Evolutionary conservation across 2,329 filamentous ascomycete species (phyloP).

Genomic region (Neofusicoccum umdonicola): DNA sequence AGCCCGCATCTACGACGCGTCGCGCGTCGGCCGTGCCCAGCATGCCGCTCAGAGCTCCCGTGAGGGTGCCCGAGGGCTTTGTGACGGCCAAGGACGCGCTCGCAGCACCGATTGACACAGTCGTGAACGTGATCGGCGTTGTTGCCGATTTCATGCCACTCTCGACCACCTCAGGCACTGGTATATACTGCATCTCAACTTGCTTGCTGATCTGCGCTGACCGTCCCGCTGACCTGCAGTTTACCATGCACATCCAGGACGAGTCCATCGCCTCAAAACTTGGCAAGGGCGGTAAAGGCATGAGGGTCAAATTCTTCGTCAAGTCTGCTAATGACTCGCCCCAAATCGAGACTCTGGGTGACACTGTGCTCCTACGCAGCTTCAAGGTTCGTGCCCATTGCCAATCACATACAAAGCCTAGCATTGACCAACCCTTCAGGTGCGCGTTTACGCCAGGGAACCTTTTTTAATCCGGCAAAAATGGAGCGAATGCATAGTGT

Average conservation of each 20-base stretch:
- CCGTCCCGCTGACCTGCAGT: not conserved
- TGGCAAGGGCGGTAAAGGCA: not conserved
- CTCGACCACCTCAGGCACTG: not conserved
- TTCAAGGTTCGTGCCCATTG: not conserved
- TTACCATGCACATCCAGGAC: conserved; percentile 22
- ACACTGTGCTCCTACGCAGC: conserved; percentile 63
- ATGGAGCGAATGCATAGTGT: conserved; percentile 21
- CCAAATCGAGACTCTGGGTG: conserved; percentile 48
- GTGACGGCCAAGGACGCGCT: not conserved
- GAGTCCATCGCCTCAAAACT: conserved; percentile 11
- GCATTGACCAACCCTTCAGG: not conserved
- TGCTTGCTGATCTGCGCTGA: not conserved
- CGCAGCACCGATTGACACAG: not conserved
- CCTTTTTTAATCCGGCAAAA: not conserved
- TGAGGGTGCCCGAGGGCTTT: conserved; percentile 2
- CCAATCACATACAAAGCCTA: no score
- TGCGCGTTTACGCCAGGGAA: not conserved
- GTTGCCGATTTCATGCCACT: not conserved
- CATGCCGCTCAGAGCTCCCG: conserved; percentile 3
- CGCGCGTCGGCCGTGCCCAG: not conserved
- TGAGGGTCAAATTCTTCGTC: not conserved
- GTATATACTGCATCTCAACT: not conserved
- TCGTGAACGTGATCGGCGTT: conserved; percentile 12
- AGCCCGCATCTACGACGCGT: not conserved
- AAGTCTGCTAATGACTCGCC: conserved; percentile 35